phyloP scores from a whole-genome alignment of 495 filamentous ascomycete species.

The Choiromyces venosus region DNA sequence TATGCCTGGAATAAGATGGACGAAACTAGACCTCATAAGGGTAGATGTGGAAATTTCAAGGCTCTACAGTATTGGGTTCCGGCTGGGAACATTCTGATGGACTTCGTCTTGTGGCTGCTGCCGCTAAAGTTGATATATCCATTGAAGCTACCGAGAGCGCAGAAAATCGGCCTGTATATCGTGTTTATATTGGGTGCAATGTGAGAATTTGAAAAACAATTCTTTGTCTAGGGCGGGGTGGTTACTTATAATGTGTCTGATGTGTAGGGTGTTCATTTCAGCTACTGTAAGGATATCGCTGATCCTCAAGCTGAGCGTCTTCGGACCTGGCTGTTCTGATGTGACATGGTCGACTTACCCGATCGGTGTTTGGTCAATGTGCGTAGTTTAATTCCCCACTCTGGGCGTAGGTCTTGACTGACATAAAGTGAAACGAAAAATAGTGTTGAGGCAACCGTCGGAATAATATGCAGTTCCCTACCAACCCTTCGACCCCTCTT shows the following conservation, averaged over 20 bases:
- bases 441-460: constrained; percentile 10
- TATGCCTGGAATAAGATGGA: background rate
- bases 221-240: background rate
- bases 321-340: background rate
- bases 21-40: background rate
- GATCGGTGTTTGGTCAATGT: constrained; percentile 7
- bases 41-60: background rate
- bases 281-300: background rate
- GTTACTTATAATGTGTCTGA: background rate
- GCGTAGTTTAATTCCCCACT: background rate
- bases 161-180: constrained; percentile 11
- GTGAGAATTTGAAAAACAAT: background rate
- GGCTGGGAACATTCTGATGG: background rate
- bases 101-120: constrained; percentile 3
- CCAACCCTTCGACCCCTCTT: constrained; percentile 11
- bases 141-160: background rate
- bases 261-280: background rate
- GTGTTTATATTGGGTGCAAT: constrained; percentile 7
- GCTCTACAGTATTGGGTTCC: constrained; percentile 7
- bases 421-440: background rate
- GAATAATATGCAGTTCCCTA: constrained; percentile 11
- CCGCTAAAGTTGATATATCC: constrained; percentile 6
- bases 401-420: background rate
- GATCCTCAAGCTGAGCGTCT: background rate
- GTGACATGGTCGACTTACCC: background rate